phyloP scores from a whole-genome alignment of 345 rosid genomes.

The Jatropha curcas region DNA sequence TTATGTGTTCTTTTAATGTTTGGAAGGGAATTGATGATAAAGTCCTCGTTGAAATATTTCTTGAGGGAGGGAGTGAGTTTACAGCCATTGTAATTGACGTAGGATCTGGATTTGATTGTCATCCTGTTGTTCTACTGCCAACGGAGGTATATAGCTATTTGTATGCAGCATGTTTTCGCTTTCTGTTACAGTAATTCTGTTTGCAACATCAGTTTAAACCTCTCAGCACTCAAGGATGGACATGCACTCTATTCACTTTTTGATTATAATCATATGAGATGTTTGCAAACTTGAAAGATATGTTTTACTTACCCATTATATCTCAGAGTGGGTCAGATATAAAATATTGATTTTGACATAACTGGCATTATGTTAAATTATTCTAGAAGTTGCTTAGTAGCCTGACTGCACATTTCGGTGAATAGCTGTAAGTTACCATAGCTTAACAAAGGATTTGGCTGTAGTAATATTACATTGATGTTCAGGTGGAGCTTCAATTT shows the following conservation, averaged over 20 bases:
- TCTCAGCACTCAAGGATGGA: not conserved
- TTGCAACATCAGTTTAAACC: not conserved
- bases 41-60: slow-evolving; percentile 74
- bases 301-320: not conserved
- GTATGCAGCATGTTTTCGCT: too few species aligned
- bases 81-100: slow-evolving; percentile 93
- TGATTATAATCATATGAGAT: not conserved
- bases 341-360: not conserved
- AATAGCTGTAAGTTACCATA: not conserved
- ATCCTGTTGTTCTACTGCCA: slow-evolving; percentile 80
- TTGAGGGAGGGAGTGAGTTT: slow-evolving; percentile 85
- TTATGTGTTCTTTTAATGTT: slow-evolving; percentile 14
- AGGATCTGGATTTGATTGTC: slow-evolving; percentile 70
- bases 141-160: slow-evolving; percentile 64
- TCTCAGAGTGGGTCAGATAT: not conserved
- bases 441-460: slow-evolving; percentile 14
- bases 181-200: not conserved
- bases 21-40: slow-evolving; percentile 80
- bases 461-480: slow-evolving; percentile 25
- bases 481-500: slow-evolving; percentile 87
- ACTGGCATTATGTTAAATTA: not conserved
- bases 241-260: not conserved
- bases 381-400: not conserved
- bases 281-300: not conserved
- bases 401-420: not conserved